A percentile compares a stretch with the other conserved stretches of the same genome.
Conservation (phyloP, 2,329 filamentous ascomycete genomes). For the Lithohypha guttulata region DNA sequence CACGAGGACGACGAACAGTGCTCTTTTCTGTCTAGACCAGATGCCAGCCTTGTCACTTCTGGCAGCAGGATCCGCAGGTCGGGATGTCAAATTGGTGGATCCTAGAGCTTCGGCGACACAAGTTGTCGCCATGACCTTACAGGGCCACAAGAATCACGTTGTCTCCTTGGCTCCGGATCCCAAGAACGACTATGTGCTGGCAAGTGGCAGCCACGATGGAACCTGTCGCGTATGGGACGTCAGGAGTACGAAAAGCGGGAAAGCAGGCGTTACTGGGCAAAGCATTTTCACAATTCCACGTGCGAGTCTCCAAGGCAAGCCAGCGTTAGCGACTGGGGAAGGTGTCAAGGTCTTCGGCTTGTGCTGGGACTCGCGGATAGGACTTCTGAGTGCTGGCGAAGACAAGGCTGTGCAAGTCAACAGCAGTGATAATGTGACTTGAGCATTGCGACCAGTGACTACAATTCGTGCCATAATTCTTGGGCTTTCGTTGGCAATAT, state of each 20-base stretch:
- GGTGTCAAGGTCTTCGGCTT: constrained; percentile 86
- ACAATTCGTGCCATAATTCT: not conserved
- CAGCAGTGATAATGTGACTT: constrained; percentile 27
- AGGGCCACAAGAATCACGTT: constrained; percentile 71
- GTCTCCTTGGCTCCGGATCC: constrained; percentile 50
- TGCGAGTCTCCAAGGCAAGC: constrained; percentile 57
- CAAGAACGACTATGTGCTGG: constrained; percentile 67
- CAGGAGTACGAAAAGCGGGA: constrained; percentile 52
- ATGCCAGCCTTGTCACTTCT: constrained; percentile 55
- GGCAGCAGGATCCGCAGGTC: constrained; percentile 67
- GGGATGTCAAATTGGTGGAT: constrained; percentile 88
- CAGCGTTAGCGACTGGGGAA: constrained; percentile 60
- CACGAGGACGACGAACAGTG: constrained; percentile 71
- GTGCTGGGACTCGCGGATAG: constrained; percentile 72
- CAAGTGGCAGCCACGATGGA: constrained; percentile 83
- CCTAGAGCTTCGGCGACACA: constrained; percentile 66
- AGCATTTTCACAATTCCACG: constrained; percentile 68
- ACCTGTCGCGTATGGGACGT: constrained; percentile 93
- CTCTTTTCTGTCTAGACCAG: constrained; percentile 67
- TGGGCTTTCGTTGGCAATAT: not conserved
- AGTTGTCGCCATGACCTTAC: constrained; percentile 78
- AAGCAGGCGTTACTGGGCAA: constrained; percentile 51
- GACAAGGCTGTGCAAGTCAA: constrained; percentile 95
- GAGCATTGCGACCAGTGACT: not conserved
- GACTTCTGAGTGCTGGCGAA: constrained; percentile 84